Percentiles rank a stretch among this genome's conserved stretches.
Conservation (phyloP, 768 basidiomycete genomes). For the Mrakia hoshinonis region DNA sequence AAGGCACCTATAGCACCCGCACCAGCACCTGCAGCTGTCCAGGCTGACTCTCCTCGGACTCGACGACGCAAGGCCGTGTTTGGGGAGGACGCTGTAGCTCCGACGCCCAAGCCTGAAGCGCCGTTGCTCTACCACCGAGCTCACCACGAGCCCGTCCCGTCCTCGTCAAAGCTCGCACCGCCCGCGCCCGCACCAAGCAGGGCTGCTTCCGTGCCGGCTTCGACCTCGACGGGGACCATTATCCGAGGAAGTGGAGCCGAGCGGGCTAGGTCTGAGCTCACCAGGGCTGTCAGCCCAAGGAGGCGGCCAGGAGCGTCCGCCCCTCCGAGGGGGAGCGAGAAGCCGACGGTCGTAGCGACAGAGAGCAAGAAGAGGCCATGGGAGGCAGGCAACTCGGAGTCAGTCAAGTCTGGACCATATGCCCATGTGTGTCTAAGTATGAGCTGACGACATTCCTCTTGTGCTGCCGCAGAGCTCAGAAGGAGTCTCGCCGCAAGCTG, state of each 20-base stretch:
- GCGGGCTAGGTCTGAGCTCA: background rate
- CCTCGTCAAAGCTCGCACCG: background rate
- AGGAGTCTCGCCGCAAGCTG: constrained; percentile 6
- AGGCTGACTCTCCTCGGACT: background rate
- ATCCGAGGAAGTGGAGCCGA: background rate
- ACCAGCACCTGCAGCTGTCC: background rate
- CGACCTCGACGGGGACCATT: background rate
- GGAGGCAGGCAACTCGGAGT: constrained; percentile 5
- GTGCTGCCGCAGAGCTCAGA: background rate
- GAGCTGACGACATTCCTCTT: background rate
- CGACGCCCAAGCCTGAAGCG: background rate
- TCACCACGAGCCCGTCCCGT: constrained; percentile 1
- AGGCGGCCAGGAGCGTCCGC: constrained; percentile 3
- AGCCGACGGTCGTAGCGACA: background rate
- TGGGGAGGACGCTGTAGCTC: background rate
- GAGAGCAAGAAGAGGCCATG: constrained; percentile 11
- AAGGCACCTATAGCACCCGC: background rate
- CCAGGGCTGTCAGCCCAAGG: background rate
- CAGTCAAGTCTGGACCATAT: background rate
- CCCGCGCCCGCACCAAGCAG: background rate
- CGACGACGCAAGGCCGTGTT: background rate
- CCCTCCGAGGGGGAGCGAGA: background rate
- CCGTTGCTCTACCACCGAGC: background rate
- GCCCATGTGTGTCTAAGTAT: background rate
- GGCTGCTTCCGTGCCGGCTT: background rate